Evolutionary conservation across 805 yeast genomes (phyloP), one percentile per base, ranked within the genome.

Genomic region (Wickerhamomyces hampshirensis): DNA sequence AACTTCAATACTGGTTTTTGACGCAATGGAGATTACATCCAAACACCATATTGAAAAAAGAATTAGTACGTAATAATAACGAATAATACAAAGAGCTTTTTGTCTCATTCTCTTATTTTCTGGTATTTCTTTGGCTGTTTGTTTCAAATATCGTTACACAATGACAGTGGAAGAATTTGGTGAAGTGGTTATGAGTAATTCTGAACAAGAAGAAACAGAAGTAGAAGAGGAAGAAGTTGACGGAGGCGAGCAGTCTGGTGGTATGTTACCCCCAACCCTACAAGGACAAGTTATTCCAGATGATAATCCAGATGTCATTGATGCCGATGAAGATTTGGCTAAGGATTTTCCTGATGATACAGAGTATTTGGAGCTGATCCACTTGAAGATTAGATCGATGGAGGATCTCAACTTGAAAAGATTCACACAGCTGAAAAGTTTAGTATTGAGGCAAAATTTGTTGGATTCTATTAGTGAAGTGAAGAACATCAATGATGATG

Each of bases 381-480:
- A 86, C 53, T 60, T 82, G 54, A 84, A 83, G 59, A 76, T 86
- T 28, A 52, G 65, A 8, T 72, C 83, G 0, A 50, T 87, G 51
- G 80, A 76, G 37, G 85, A 71, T 41, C 63, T 86, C 46, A 65
- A 73, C 23, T 60, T 86, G 31, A 56, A 53, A 11, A 64, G 85
- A 38, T 85, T 88, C 55, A 53, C 55, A 2, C 59, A 73, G 19
- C 62, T 88, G 40, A 78, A 73, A 46, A 55, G 67, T 5, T 63
- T 91, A 15, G 82, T 88, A 42, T 66, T 93, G 40, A 74, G 98
- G 55, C 95, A 88, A 53, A 93, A 93, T 58, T 64, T 87, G 45
- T 66, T 93, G 27, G 79, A 83, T 19, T 73, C 82, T n/a, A 69
- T 89, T 26, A 71, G 77, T 30, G 88, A 78, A 8, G 63, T 91